Conservation (phyloP, 257 asterid species). For the Petrea volubilis region DNA sequence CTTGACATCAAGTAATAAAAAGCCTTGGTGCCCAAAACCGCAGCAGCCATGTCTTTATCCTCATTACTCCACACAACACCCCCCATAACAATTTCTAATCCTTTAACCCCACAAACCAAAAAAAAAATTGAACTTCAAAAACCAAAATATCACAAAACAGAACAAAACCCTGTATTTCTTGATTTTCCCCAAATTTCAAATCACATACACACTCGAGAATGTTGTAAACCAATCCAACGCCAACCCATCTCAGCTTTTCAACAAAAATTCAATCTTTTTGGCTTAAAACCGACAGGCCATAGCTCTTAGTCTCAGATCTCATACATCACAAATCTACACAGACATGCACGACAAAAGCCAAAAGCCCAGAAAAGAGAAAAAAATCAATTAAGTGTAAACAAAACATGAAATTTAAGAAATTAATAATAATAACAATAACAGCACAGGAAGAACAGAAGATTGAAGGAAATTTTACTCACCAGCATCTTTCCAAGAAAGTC, state of each 20-base stretch:
- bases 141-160: conserved; percentile 22
- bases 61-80: conserved; percentile 67
- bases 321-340: conserved; percentile 33
- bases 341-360: conserved; percentile 35
- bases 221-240: conserved; percentile 23
- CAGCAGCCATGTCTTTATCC: conserved; percentile 75
- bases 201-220: conserved; percentile 22
- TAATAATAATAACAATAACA: background rate
- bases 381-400: conserved; percentile 14
- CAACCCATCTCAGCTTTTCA: conserved; percentile 21
- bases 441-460: background rate
- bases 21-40: conserved; percentile 84
- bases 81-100: conserved; percentile 57
- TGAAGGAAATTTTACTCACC: conserved; percentile 52
- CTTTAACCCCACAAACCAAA: conserved; percentile 2
- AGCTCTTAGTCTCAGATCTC: conserved; percentile 62
- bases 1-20: conserved; percentile 82
- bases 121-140: conserved; percentile 9
- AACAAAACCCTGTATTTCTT: conserved; percentile 11
- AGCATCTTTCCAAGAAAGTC: conserved; percentile 10
- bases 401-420: conserved; percentile 11
- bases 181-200: conserved; percentile 27
- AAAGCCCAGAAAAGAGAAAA: background rate
- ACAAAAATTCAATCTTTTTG: conserved; percentile 18
- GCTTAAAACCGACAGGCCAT: conserved; percentile 20